Evolutionary conservation across 345 rosid species (phyloP).

Genomic region (Microthlaspi erraticum): DNA sequence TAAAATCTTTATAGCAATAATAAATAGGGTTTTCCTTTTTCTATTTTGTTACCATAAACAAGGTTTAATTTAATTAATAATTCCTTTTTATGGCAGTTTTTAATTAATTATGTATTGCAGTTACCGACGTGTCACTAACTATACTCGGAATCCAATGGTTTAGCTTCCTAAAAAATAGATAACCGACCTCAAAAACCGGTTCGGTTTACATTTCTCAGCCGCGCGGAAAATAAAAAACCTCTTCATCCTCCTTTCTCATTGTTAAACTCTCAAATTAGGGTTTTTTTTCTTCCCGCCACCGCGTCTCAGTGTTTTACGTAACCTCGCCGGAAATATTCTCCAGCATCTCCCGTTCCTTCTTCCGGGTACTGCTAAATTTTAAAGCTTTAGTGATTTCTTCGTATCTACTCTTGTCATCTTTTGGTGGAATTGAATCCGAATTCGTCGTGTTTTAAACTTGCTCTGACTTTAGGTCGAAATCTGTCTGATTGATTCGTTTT

Average conservation of each 20-base stretch:
- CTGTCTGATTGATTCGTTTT: constrained; percentile 6
- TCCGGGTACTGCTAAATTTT: constrained; percentile 11
- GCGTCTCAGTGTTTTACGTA: neutral
- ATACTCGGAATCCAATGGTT: constrained; percentile 1
- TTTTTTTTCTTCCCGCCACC: constrained; percentile 36
- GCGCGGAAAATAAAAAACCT: neutral
- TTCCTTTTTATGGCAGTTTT: neutral
- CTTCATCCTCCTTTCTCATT: neutral
- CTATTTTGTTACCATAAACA: neutral
- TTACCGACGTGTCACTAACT: constrained; percentile 17
- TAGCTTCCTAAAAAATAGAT: neutral
- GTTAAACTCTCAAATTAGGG: constrained; percentile 20
- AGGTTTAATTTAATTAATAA: neutral
- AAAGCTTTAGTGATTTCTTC: neutral
- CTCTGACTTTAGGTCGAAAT: no score
- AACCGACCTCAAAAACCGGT: constrained; percentile 5
- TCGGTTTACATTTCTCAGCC: neutral
- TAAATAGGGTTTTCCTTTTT: constrained; percentile 1
- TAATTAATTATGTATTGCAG: neutral
- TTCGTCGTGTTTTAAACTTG: no score
- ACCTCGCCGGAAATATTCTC: constrained; percentile 25
- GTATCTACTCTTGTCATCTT: no score
- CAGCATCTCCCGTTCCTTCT: neutral
- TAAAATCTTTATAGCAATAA: neutral
- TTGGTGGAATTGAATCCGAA: neutral